phyloP scores from a whole-genome alignment of 768 basidiomycete species.

The Tubosaeta sp. region DNA sequence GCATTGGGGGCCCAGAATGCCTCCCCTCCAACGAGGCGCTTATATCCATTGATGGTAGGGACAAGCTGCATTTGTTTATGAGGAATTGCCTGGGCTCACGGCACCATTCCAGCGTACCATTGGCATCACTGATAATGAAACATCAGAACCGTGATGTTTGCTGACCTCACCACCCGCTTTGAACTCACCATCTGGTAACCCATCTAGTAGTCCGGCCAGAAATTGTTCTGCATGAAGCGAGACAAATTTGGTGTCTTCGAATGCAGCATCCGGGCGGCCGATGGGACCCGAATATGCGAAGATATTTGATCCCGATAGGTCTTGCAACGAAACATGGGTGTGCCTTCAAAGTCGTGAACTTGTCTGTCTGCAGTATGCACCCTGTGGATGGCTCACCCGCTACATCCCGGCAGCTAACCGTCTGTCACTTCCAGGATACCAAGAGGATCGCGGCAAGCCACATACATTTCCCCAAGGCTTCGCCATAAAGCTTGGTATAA shows the following conservation, averaged over 20 bases:
- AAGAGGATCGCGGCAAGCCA: slow-evolving; percentile 5
- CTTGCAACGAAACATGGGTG: slow-evolving; percentile 84
- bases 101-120: slow-evolving; percentile 46
- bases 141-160: not conserved
- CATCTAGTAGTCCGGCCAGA: slow-evolving; percentile 88
- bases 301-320: slow-evolving; percentile 63
- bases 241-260: slow-evolving; percentile 79
- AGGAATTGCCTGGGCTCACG: not conserved
- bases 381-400: slow-evolving; percentile 54
- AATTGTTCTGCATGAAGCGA: slow-evolving; percentile 86
- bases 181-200: slow-evolving; percentile 77
- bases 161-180: not conserved
- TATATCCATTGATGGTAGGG: slow-evolving; percentile 95
- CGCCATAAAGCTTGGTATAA: slow-evolving; percentile 97
- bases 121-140: slow-evolving; percentile 62
- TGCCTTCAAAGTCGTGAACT: slow-evolving; percentile 47
- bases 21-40: slow-evolving; percentile 90
- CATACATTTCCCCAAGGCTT: slow-evolving; percentile 92
- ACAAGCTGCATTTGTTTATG: slow-evolving; percentile 48
- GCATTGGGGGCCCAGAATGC: slow-evolving; percentile 94
- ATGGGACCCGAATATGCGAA: slow-evolving; percentile 67
- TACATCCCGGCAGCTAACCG: slow-evolving; percentile 85
- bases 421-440: slow-evolving; percentile 4
- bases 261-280: slow-evolving; percentile 68
- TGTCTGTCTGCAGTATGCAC: slow-evolving; percentile 9